phyloP scores from a whole-genome alignment of 768 basidiomycete species.

The Kwoniella europaea region DNA sequence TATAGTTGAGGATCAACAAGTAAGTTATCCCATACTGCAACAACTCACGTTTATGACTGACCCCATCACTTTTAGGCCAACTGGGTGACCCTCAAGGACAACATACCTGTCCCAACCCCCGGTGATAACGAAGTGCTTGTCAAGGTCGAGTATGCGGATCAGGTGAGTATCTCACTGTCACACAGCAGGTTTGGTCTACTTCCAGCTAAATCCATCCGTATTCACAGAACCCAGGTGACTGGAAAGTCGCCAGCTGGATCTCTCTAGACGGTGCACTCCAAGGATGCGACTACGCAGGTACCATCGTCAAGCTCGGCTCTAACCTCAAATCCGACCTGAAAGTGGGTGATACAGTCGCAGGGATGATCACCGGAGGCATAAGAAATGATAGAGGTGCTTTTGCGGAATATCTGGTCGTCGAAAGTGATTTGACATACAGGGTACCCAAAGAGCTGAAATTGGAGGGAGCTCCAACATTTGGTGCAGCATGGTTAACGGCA shows the following conservation, averaged over 20 bases:
- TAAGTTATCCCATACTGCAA: slow-evolving; percentile 9
- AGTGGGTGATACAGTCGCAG: slow-evolving; percentile 44
- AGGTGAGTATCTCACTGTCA: slow-evolving; percentile 30
- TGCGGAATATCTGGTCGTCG: slow-evolving; percentile 42
- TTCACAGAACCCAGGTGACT: slow-evolving; percentile 39
- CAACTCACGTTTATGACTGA: background rate
- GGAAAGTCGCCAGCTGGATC: slow-evolving; percentile 34
- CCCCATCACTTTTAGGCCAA: slow-evolving; percentile 13
- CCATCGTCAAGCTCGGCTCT: slow-evolving; percentile 32
- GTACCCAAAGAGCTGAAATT: slow-evolving; percentile 35
- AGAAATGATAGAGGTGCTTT: slow-evolving; percentile 32
- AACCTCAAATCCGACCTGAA: slow-evolving; percentile 17
- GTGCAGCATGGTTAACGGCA: slow-evolving; percentile 44
- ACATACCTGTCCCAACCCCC: slow-evolving; percentile 28
- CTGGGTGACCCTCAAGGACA: slow-evolving; percentile 24
- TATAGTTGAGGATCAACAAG: slow-evolving; percentile 31
- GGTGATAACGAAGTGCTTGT: slow-evolving; percentile 45
- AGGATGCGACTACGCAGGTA: slow-evolving; percentile 49
- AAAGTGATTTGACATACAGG: slow-evolving; percentile 32
- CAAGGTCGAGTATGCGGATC: slow-evolving; percentile 46
- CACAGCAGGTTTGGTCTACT: background rate
- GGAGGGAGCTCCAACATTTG: slow-evolving; percentile 40
- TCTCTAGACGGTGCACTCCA: slow-evolving; percentile 28
- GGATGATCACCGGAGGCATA: slow-evolving; percentile 42
- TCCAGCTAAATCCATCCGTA: background rate